Percentiles rank a stretch among this genome's conserved stretches.
Conservation (phyloP, 2,329 filamentous ascomycete species). For the Phaeosphaeria sp. region DNA sequence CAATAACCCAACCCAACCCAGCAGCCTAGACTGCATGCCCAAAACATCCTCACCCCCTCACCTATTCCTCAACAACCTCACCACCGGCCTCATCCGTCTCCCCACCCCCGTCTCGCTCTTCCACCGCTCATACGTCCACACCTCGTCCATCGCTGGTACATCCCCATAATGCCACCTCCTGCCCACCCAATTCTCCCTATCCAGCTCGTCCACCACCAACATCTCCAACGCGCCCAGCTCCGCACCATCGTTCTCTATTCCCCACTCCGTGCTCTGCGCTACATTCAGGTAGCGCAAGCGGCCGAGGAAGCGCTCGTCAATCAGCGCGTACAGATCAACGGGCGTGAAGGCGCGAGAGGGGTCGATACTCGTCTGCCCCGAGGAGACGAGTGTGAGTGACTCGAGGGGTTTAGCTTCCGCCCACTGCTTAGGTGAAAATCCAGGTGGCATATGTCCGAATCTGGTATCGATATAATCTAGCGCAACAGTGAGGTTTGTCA, state of each 20-base stretch:
- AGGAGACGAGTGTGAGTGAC: constrained; percentile 49
- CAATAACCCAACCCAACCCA: not conserved
- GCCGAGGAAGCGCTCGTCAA: constrained; percentile 52
- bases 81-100: constrained; percentile 28
- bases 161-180: constrained; percentile 44
- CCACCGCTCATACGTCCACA: constrained; percentile 34
- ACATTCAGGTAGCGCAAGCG: constrained; percentile 48
- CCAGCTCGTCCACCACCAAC: constrained; percentile 46
- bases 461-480: constrained; percentile 56
- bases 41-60: constrained; percentile 3
- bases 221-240: constrained; percentile 50
- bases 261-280: constrained; percentile 51
- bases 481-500: constrained; percentile 51
- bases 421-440: constrained; percentile 23
- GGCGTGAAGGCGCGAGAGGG: constrained; percentile 48
- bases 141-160: constrained; percentile 8
- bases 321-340: constrained; percentile 50
- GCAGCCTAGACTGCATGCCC: not conserved
- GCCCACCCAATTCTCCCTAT: constrained; percentile 46
- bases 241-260: constrained; percentile 34
- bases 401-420: constrained; percentile 42
- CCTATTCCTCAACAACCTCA: constrained; percentile 30
- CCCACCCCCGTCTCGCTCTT: constrained; percentile 20
- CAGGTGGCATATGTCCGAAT: constrained; percentile 41
- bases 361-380: constrained; percentile 39